Base-by-base conservation (phyloP, 1,284 basidiomycete genomes). In the Ustilago curta region DNA sequence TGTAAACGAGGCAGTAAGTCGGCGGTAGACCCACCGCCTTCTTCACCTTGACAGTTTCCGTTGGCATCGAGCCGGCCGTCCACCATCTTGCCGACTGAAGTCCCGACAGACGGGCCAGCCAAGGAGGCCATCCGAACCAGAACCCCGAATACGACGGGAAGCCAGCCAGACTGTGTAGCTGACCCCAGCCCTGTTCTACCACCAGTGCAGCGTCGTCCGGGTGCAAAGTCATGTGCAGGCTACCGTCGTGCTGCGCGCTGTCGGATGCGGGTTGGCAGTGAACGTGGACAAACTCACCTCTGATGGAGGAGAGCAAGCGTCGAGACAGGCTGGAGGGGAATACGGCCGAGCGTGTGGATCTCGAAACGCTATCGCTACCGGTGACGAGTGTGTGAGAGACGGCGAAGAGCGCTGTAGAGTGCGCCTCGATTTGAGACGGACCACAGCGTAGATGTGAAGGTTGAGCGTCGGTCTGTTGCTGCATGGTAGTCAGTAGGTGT, bases 1-100 rank as follows among this genome's bases (percentile, higher is more conserved):
- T 67, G 27, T 77, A 80, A 1, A 80, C 42, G 8, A 78, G 45
- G 40, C 47, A 57, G 40, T 80, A 80, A 2, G 77, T 80, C 2
- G 78, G 78, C 18, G 78, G 77, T 4, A 80, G 56, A 9, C 70
- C 74, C 1, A 42, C 6, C 0, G 62, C 68, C 25, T 65, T 70
- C 16, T 8, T 25, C 12, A 69, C 47, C 14, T 40, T 61, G 1
- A 32, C 58, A 5, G 37, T 23, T 4, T 9, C 35, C 2, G 32
- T 50, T 0, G 71, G 71, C 23, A 74, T 19, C 0, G 71, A 69
- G 50, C 51, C 58, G 2, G 21, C 35, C 3, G 62, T 51, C 71
- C 71, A 74, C 71, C 71, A 74, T 25, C 71, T 29, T 6, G 65
- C 65, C 7, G 66, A 56, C 16, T 21, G 35, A 32, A 35, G 48